Evolutionary conservation across 2,329 filamentous ascomycete genomes (phyloP).

Genomic region (Malbranchea zuffiana): DNA sequence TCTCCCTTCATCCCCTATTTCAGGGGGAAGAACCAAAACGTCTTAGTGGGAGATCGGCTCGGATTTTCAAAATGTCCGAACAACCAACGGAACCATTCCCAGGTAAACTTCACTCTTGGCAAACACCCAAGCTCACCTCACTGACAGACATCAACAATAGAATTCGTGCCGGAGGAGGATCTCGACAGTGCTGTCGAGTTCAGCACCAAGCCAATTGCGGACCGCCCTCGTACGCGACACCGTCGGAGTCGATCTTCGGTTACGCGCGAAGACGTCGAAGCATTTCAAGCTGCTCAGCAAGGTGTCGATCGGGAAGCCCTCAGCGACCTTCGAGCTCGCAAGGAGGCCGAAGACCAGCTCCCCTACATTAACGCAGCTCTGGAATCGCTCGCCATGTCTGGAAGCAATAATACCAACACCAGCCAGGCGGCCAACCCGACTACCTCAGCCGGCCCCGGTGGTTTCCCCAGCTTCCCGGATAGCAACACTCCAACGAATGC

Average conservation of each 20-base stretch:
- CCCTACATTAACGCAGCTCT: slow-evolving; percentile 29
- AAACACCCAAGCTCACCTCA: too few relatives aligned
- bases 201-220: slow-evolving; percentile 7
- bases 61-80: slow-evolving; percentile 9
- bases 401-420: slow-evolving; percentile 5
- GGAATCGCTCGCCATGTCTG: slow-evolving; percentile 15
- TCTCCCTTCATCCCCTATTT: too few relatives aligned
- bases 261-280: slow-evolving; percentile 13
- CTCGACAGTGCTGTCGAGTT: slow-evolving; percentile 10
- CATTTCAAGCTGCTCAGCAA: slow-evolving; percentile 14
- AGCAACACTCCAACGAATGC: slow-evolving; percentile 26
- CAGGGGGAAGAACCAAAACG: too few relatives aligned
- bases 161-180: too few relatives aligned
- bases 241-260: slow-evolving; percentile 15
- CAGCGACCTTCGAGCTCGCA: slow-evolving; percentile 9
- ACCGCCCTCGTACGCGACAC: slow-evolving; percentile 11
- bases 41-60: too few relatives aligned
- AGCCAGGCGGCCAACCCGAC: slow-evolving; percentile 10
- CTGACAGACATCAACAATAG: too few relatives aligned
- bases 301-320: slow-evolving; percentile 9
- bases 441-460: slow-evolving; percentile 14
- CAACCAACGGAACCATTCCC: too few relatives aligned
- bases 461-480: slow-evolving; percentile 23
- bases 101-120: too few relatives aligned
- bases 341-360: slow-evolving; percentile 15